A percentile compares a stretch with the other conserved stretches of the same genome.
Conservation (phyloP, 768 basidiomycete species). For the Crepidotus variabilis region DNA sequence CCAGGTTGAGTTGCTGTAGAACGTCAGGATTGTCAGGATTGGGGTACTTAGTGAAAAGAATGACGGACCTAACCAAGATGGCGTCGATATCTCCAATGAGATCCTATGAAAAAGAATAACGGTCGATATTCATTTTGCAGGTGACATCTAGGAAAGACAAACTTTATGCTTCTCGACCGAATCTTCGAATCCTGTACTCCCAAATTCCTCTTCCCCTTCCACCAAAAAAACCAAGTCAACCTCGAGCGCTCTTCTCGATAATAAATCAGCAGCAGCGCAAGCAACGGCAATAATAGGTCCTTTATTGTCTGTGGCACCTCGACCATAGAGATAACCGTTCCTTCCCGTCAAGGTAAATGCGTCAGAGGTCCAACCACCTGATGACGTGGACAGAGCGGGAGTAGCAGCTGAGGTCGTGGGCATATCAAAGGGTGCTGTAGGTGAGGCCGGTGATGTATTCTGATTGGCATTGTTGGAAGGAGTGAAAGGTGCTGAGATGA, state of each 20-base stretch:
- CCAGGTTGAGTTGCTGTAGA: constrained; percentile 88
- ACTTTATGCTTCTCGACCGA: constrained; percentile 77
- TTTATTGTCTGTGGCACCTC: constrained; percentile 93
- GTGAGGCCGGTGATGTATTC: no score
- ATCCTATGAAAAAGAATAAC: constrained; percentile 56
- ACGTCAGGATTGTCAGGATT: not conserved
- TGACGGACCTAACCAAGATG: constrained; percentile 73
- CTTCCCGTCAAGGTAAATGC: constrained; percentile 80
- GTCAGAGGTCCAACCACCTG: constrained; percentile 73
- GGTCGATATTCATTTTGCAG: constrained; percentile 1
- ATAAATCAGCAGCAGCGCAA: constrained; percentile 80
- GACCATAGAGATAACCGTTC: constrained; percentile 88
- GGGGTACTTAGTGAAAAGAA: not conserved
- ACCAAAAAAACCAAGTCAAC: constrained; percentile 88
- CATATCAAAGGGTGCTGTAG: not conserved
- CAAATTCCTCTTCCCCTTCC: constrained; percentile 97
- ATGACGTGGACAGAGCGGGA: constrained; percentile 46
- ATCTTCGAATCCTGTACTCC: constrained; percentile 82
- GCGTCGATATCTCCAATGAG: constrained; percentile 85
- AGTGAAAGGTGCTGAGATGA: constrained; percentile 43
- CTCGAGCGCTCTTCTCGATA: constrained; percentile 67
- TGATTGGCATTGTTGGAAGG: not conserved
- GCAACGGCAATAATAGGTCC: constrained; percentile 92
- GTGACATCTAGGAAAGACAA: not conserved
- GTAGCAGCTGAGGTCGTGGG: not conserved